Conservation (phyloP, 2,329 filamentous ascomycete genomes). For the Monilinia vaccinii-corymbosi region DNA sequence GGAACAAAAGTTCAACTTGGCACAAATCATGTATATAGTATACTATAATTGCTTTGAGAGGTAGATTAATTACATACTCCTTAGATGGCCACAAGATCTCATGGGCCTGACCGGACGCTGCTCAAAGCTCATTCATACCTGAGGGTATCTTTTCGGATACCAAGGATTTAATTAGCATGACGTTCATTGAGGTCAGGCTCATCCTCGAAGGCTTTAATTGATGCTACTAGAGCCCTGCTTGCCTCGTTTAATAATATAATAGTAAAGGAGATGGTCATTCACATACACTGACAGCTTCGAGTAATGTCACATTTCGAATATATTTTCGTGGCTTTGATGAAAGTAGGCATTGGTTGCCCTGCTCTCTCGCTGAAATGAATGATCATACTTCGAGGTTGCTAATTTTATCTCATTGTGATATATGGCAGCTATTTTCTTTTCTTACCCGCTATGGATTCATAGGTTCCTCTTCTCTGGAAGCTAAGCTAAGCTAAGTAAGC, state of each 20-base stretch:
- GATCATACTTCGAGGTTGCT: no score
- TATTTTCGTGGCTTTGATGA: no score
- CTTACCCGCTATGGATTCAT: not conserved
- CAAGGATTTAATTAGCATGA: not conserved
- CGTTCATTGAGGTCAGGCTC: not conserved
- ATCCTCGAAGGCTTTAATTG: not conserved
- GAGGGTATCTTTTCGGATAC: not conserved
- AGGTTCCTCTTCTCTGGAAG: not conserved
- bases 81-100: not conserved
- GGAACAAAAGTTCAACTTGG: slow-evolving; percentile 1
- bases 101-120: not conserved
- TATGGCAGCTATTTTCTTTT: not conserved
- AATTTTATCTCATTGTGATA: not conserved
- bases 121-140: not conserved
- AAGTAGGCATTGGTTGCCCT: no score
- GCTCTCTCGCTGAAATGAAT: no score
- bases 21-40: slow-evolving; percentile 10
- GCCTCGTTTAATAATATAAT: not conserved
- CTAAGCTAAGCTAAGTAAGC: no score
- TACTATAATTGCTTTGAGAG: slow-evolving; percentile 9
- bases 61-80: slow-evolving; percentile 6
- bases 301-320: not conserved
- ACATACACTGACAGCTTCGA: not conserved
- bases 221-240: not conserved
- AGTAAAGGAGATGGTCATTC: not conserved